Evolutionary conservation across 768 basidiomycete species (phyloP), one percentile per base, ranked within the genome.

Genomic region (Lenzites betulinus): DNA sequence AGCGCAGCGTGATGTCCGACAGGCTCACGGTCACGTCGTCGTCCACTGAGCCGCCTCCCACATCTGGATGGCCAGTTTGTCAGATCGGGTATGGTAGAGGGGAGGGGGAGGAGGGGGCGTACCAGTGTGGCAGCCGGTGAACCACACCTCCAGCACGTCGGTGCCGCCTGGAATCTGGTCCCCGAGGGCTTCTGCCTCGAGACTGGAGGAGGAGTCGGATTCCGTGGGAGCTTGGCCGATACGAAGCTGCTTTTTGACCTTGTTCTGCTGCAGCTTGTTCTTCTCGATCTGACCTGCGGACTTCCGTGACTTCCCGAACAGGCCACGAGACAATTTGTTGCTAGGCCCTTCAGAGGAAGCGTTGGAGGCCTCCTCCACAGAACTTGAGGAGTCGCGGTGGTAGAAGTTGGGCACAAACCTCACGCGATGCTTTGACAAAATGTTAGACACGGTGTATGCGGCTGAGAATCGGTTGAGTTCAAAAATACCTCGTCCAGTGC

Each of bases 131-230:
- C 84, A 83, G 1, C 91, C 91, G 7, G 83, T 66, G 66, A 93
- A 93, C 90, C 90, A 93, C 2, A 92, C 89, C 69, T 93, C 91
- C 13, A 85, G 69, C 15, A 90, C 84, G 70, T 91, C 84, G 2
- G 82, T 67, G n/a, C 51, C 53, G 4, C 49, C 63, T 7, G 36
- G 47, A 7, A 48, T 46, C 36, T 23, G 48, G 25, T 54, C 53
- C 42, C 11, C 49, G 26, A 48, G 25, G 9, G 55, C 61, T 3
- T 63, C 36, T 13, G 33, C 44, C 38, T 36, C 56, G 12, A 58
- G 26, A 22, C 22, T 36, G 8, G 35, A 30, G 30, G 30, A 20
- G 36, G 15, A n/a, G n/a, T n/a, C 49, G 1, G 48, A 44, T 11
- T 1, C 3, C 9, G 35, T 50, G 7, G 60, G 30, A 25, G 20